phyloP scores from a whole-genome alignment of 2,329 filamentous ascomycete species.

The Shiraia bambusicola region DNA sequence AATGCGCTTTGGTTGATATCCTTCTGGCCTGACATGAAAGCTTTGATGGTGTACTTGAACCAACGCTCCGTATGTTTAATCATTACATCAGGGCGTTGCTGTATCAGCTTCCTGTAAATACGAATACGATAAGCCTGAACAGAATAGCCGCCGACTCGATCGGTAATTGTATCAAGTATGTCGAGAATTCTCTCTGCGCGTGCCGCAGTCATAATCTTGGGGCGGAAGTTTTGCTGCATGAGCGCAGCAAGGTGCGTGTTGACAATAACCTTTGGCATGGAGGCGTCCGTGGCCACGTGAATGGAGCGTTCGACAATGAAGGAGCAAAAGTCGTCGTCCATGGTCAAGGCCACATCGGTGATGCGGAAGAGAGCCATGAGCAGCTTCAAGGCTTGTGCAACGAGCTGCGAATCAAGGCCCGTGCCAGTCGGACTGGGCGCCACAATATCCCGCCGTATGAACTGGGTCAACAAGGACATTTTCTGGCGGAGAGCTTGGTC shows the following conservation, averaged over 20 bases:
- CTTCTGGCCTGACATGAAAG: conserved; percentile 75
- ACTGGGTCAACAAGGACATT: conserved; percentile 74
- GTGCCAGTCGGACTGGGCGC: conserved; percentile 59
- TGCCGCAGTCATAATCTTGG: conserved; percentile 71
- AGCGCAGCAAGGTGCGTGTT: conserved; percentile 80
- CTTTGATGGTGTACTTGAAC: conserved; percentile 78
- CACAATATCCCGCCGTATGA: conserved; percentile 78
- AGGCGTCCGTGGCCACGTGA: conserved; percentile 66
- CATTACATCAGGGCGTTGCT: conserved; percentile 72
- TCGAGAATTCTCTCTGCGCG: conserved; percentile 71
- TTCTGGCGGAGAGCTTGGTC: conserved; percentile 59
- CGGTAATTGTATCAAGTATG: conserved; percentile 70
- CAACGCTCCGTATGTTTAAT: conserved; percentile 68
- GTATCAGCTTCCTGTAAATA: conserved; percentile 76
- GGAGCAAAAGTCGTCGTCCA: conserved; percentile 75
- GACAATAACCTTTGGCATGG: conserved; percentile 72
- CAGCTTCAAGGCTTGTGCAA: conserved; percentile 75
- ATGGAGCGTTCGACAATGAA: conserved; percentile 83
- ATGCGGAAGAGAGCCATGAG: conserved; percentile 76
- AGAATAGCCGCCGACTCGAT: conserved; percentile 75
- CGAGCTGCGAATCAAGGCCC: conserved; percentile 66
- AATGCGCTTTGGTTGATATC: conserved; percentile 78
- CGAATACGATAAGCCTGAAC: conserved; percentile 74
- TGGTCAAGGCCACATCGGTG: conserved; percentile 65
- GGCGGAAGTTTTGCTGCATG: conserved; percentile 74